Evolutionary conservation across 2,329 filamentous ascomycete species (phyloP).

Genomic region (Colletotrichum cuscutae): DNA sequence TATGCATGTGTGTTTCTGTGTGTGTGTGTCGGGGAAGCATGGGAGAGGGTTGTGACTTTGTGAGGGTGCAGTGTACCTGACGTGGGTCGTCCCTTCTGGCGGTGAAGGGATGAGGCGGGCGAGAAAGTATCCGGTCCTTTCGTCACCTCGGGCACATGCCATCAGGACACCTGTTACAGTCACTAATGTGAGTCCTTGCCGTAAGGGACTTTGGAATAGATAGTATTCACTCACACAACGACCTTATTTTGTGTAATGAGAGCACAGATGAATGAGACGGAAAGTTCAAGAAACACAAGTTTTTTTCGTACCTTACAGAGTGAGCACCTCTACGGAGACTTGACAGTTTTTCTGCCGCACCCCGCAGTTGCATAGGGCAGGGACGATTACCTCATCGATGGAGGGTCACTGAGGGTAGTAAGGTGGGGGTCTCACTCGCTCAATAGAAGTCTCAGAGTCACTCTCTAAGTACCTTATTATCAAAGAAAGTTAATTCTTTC

Average conservation of each 20-base stretch:
- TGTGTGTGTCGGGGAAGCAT: not conserved
- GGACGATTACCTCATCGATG: not conserved
- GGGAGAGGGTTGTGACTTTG: not conserved
- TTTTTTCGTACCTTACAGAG: not conserved
- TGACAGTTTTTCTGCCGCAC: not conserved
- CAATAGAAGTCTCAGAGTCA: not conserved
- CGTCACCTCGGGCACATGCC: not conserved
- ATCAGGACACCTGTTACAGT: not conserved
- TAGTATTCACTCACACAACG: not conserved
- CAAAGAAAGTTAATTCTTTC: too few species aligned
- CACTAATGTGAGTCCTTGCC: not conserved
- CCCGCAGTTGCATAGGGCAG: constrained; percentile 9
- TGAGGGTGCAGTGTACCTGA: not conserved
- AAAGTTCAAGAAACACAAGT: not conserved
- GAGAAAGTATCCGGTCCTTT: not conserved
- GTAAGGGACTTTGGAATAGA: not conserved
- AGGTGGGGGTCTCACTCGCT: not conserved
- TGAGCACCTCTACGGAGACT: not conserved
- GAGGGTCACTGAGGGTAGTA: not conserved
- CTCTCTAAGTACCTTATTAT: too few species aligned
- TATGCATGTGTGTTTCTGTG: not conserved
- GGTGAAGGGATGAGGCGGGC: constrained; percentile 9
- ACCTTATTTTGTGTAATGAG: not conserved
- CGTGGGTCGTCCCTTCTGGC: constrained; percentile 8
- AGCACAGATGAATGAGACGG: not conserved